Evolutionary conservation across 2,329 filamentous ascomycete species (phyloP).

Genomic region (Myotisia sp.): DNA sequence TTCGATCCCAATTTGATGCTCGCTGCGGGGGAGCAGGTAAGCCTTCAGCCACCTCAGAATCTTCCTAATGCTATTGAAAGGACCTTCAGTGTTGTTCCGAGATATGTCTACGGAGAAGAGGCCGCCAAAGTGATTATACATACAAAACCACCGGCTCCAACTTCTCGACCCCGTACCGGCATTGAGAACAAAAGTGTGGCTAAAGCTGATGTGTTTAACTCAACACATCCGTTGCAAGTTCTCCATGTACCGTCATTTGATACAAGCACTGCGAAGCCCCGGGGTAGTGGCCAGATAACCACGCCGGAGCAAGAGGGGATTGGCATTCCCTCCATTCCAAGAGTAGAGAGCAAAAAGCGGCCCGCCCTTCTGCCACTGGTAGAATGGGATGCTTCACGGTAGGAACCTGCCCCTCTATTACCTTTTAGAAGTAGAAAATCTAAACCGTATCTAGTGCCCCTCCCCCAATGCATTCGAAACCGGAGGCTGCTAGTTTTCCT

Average conservation of each 20-base stretch:
- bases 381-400: conserved; percentile 51
- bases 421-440: conserved; percentile 8
- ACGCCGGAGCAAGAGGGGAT: neutral
- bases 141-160: neutral
- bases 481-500: conserved; percentile 76
- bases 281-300: neutral
- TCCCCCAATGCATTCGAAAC: conserved; percentile 52
- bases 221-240: neutral
- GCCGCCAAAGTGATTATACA: conserved; percentile 19
- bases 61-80: too few species aligned
- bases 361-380: conserved; percentile 43
- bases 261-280: neutral
- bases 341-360: conserved; percentile 19
- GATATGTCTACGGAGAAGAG: conserved; percentile 34
- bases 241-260: neutral
- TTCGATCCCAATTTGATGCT: too few species aligned
- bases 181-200: conserved; percentile 8
- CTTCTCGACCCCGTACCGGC: neutral
- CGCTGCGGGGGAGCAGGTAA: too few species aligned
- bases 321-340: neutral
- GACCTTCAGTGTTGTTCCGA: conserved; percentile 26
- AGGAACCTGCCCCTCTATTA: conserved; percentile 18
- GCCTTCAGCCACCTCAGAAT: too few species aligned
- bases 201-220: too few species aligned
- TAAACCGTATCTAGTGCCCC: conserved; percentile 43